Percentiles rank a stretch among this genome's conserved stretches.
These are phyloP conservation scores for Daedaleopsis nitida DNA, from an alignment of 768 basidiomycete genomes.

Conservation along the genomic window DNA sequence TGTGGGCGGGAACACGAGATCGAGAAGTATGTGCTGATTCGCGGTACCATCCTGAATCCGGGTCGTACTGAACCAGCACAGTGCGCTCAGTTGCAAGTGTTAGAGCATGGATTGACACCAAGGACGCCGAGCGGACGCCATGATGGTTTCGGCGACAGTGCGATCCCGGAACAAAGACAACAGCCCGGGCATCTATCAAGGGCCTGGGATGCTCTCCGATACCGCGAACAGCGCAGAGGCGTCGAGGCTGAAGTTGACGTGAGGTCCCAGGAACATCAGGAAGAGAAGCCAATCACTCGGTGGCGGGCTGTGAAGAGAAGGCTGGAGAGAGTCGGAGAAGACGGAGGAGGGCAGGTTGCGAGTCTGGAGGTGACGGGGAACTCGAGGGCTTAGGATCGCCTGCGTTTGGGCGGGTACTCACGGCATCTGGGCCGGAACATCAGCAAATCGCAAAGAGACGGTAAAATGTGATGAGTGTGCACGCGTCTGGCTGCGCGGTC, in stretches of 20 bases:
- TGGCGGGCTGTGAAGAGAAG: neutral
- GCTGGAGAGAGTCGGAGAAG: neutral
- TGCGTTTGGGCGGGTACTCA: neutral
- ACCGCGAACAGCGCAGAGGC: neutral
- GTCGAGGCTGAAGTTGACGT: neutral
- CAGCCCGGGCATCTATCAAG: neutral
- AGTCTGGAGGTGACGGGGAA: too few relatives aligned
- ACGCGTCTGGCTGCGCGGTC: neutral
- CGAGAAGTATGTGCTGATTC: too few relatives aligned
- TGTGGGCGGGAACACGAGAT: too few relatives aligned
- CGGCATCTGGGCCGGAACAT: neutral
- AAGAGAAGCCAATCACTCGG: neutral
- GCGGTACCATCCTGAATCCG: too few relatives aligned
- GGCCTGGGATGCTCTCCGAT: neutral
- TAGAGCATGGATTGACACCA: neutral
- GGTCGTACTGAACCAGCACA: too few relatives aligned
- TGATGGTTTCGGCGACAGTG: neutral
- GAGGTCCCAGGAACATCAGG: neutral
- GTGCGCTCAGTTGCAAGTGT: too few relatives aligned
- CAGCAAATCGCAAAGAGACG: neutral
- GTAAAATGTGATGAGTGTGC: neutral
- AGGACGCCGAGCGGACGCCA: too few relatives aligned
- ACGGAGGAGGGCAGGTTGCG: neutral
- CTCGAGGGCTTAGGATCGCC: too few relatives aligned
- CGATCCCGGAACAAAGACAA: neutral